Evolutionary conservation across 345 rosid genomes (phyloP), one percentile per base, ranked within the genome.

Genomic region (Linum lewisii): DNA sequence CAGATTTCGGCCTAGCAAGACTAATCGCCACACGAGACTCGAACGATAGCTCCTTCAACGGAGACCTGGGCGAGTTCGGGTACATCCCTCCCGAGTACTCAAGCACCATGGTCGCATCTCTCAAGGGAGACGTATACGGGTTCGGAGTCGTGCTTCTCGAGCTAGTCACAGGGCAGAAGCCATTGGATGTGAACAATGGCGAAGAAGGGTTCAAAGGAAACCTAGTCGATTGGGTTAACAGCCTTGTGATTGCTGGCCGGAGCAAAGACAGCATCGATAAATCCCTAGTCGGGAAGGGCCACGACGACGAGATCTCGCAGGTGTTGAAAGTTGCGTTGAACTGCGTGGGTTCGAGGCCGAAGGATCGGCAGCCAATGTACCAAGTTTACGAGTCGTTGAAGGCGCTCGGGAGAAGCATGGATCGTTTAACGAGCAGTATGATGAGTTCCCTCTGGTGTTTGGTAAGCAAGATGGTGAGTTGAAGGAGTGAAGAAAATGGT

Each of bases 141-240:
- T 80, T 83, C 51, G 88, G 88, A 10, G 66, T 80, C 54, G 85
- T 83, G 57, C 85, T 83, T 63, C 68, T 79, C 18, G 80, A 76
- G 59, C 61, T 79, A 49, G 76, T 76, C 11, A 73, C 83, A 0
- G 82, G 82, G 24, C 76, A 77, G 68, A 81, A 77, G 36, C 78
- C 82, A 7, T 23, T 76, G 24, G 81, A 57, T 25, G 49, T 66
- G n/a, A 69, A 34, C 50, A 59, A 51, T 9, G 79, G 65, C 9
- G 81, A 75, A 20, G 84, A 78, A 18, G 83, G 72, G 50, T 84
- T 79, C 59, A 81, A 71, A 58, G 84, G 78, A 44, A 79, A 73
- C 73, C 68, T 84, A 63, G 86, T 84, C 67, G 83, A 81, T 19
- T 84, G 84, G 90, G 80, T 79, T 29, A 69, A 62, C 58, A 73